phyloP scores from a whole-genome alignment of 192 early-diverging fungal genomes.

The Podila minutissima region DNA sequence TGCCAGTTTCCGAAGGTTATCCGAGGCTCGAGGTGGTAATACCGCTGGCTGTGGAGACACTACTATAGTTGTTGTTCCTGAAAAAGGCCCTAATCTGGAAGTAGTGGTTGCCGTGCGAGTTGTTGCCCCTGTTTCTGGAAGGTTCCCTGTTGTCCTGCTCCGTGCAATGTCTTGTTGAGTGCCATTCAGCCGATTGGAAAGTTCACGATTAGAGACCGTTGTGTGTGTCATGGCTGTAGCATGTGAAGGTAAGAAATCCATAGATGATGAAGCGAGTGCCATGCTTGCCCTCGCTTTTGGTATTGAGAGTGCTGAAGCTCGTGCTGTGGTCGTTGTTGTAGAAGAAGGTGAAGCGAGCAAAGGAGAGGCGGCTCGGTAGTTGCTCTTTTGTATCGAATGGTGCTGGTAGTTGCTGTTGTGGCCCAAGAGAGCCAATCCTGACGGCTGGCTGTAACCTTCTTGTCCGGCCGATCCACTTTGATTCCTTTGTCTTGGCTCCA shows the following conservation, averaged over 20 bases:
- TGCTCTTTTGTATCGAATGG: background rate
- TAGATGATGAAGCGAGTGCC: slow-evolving; percentile 26
- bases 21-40: slow-evolving; percentile 3
- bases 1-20: slow-evolving; percentile 30
- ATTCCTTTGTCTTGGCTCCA: background rate
- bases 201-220: no score
- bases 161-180: no score
- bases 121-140: no score
- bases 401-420: background rate
- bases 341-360: background rate
- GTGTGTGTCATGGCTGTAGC: background rate
- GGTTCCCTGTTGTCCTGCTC: no score
- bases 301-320: slow-evolving; percentile 1
- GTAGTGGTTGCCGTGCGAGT: no score
- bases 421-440: slow-evolving; percentile 22
- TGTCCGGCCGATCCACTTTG: background rate
- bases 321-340: background rate
- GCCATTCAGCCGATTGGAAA: no score
- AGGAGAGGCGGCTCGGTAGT: background rate
- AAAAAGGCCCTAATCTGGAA: no score
- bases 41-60: no score
- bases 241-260: slow-evolving; percentile 5
- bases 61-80: background rate
- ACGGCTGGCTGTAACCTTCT: background rate
- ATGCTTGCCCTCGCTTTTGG: slow-evolving; percentile 42